Base-by-base conservation (phyloP, 1,284 basidiomycete species). In the Heterobasidion parviporum region DNA sequence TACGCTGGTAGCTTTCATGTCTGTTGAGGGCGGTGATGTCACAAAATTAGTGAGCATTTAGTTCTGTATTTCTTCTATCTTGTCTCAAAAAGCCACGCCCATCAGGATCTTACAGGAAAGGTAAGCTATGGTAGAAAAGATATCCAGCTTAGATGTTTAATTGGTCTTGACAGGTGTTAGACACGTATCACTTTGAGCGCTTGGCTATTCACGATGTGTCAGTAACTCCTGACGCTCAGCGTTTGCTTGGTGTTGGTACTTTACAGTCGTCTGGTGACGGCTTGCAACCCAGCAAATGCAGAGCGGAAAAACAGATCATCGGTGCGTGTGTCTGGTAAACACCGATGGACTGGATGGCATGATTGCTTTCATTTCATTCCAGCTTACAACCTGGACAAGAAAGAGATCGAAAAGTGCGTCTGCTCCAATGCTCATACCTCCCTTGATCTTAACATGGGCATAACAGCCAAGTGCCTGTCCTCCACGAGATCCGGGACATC, bases 401-500 rank as follows among this genome's bases (percentile, higher is more conserved):
- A 79, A 58, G 72, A 75, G 57, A 77, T 81, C 44, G 89, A 91
- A 69, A 86, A 79, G 88, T 89, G 61, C 26, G 77, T 71, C 6
- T 55, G 48, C 34, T 26, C 56, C 41, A 41, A 51, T 47, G 32
- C 18, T 16, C 18, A 14, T 46, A n/a, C 43, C 34, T 41, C 18
- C 47, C 58, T 32, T 52, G 41, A 33, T 50, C 48, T 10, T 32
- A 6, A 48, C 12, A 8, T 12, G 10, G 16, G 53, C 61, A 41
- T 46, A 38, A 2, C 58, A 89, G 88, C 60, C 83, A 86, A 69
- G 86, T 85, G 2, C 89, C 88, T 6, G 82, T 90, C n/a, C 71
- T 89, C 8, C 85, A 89, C 61, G 86, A 90, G 62, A 83, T 90
- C 54, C 81, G 85, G 45, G 84, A 89, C 63, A 81, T 91, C 52